Conservation (phyloP, 2,329 filamentous ascomycete species). For the Aspergillus flavus region DNA sequence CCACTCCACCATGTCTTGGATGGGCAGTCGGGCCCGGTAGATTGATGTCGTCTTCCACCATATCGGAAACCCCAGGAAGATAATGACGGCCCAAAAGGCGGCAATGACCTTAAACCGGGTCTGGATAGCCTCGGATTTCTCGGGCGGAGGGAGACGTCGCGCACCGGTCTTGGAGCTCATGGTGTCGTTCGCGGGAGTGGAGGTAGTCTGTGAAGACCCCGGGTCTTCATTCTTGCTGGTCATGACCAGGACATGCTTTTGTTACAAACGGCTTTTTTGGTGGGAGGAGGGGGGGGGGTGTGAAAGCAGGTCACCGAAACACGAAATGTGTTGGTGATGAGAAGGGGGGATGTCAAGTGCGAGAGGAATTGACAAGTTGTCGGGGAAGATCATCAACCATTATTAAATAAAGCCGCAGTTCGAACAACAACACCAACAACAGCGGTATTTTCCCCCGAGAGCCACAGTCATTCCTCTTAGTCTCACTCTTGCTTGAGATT, state of each 20-base stretch:
- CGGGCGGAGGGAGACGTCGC: conserved; percentile 67
- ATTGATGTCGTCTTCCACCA: conserved; percentile 97
- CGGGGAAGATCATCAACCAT: not conserved
- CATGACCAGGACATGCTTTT: conserved; percentile 41
- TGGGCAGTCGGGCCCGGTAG: conserved; percentile 79
- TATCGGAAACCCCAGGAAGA: conserved; percentile 83
- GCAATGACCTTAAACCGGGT: conserved; percentile 74
- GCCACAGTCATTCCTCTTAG: not conserved
- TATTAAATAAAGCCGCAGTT: not conserved
- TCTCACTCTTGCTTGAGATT: not conserved
- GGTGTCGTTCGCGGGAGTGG: conserved; percentile 13
- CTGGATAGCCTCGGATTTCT: conserved; percentile 69
- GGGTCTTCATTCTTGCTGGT: conserved; percentile 36
- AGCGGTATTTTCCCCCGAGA: not conserved
- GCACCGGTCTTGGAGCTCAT: conserved; percentile 27
- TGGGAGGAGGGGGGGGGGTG: conserved; percentile 16
- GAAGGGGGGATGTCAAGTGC: not conserved
- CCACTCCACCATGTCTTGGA: conserved; percentile 88
- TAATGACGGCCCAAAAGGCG: conserved; percentile 87
- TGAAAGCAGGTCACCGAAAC: not conserved
- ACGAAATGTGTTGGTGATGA: not conserved
- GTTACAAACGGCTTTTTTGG: conserved; percentile 5
- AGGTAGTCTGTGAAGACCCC: conserved; percentile 28
- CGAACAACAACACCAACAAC: not conserved
- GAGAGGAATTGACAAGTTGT: not conserved